Percentiles rank a stretch among this genome's conserved stretches.
These are phyloP conservation scores for Cystobasidium onofrii DNA, from an alignment of 768 basidiomycete species.

Conservation along the genomic window DNA sequence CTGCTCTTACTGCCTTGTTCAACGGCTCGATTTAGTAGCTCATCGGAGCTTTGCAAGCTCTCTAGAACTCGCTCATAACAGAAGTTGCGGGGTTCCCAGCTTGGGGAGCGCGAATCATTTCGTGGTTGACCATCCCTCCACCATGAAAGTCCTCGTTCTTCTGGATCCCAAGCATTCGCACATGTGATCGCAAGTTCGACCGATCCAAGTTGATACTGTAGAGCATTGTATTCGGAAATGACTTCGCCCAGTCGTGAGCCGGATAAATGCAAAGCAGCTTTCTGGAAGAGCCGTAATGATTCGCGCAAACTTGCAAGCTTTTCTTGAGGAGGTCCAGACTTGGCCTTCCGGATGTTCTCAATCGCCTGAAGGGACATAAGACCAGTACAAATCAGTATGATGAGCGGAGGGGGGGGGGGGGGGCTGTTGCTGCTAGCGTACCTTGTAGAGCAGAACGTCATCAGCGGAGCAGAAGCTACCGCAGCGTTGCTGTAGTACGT, in stretches of 20 bases:
- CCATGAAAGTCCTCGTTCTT: conserved; percentile 54
- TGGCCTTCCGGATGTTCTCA: conserved; percentile 84
- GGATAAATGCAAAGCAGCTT: conserved; percentile 74
- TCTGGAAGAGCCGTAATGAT: conserved; percentile 80
- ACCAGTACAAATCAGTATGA: conserved; percentile 8
- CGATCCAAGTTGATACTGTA: conserved; percentile 76
- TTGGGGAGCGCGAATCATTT: conserved; percentile 56
- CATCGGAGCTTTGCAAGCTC: conserved; percentile 70
- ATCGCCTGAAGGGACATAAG: conserved; percentile 56
- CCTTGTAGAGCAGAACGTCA: conserved; percentile 97
- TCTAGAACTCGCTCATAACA: conserved; percentile 81
- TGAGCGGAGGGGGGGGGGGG: too few relatives aligned
- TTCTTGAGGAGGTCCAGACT: conserved; percentile 66
- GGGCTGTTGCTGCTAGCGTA: conserved; percentile 41
- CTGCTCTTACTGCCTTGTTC: conserved; percentile 27
- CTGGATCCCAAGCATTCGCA: conserved; percentile 67
- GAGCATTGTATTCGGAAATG: conserved; percentile 75
- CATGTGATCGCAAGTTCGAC: conserved; percentile 76
- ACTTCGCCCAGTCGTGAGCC: conserved; percentile 77
- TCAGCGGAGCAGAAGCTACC: conserved; percentile 97
- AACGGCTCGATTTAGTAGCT: conserved; percentile 50
- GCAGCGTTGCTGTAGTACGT: conserved; percentile 84
- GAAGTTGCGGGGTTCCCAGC: conserved; percentile 57
- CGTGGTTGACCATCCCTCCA: conserved; percentile 60
- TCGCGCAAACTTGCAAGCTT: conserved; percentile 72